A percentile compares a stretch with the other conserved stretches of the same genome.
These are phyloP conservation scores for Volvox carteri DNA, from an alignment of 163 green algal genomes.

Conservation along the genomic window DNA sequence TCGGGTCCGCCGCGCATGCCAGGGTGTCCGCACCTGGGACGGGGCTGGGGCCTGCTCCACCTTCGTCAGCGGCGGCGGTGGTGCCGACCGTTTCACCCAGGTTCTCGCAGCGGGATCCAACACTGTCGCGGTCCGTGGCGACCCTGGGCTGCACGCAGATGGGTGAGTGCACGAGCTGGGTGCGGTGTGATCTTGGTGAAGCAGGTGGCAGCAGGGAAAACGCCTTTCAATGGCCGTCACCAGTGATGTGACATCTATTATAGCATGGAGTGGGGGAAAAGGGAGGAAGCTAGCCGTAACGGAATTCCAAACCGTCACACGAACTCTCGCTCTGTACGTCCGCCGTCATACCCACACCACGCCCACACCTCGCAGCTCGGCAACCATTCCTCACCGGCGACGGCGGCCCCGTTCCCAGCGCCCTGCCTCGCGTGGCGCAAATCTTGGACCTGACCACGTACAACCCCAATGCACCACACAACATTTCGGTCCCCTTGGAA, in stretches of 20 bases:
- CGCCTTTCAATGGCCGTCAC: too few species aligned
- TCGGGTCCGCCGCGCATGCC: background rate
- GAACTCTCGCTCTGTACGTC: too few species aligned
- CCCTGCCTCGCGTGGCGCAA: background rate
- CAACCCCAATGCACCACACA: slow-evolving; percentile 7
- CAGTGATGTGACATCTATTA: too few species aligned
- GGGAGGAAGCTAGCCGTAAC: too few species aligned
- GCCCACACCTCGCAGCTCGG: slow-evolving; percentile 22
- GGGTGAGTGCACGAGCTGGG: background rate
- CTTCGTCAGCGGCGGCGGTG: background rate
- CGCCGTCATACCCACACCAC: background rate
- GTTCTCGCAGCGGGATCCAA: background rate
- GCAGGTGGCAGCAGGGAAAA: too few species aligned
- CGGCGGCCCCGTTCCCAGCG: background rate
- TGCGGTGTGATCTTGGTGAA: too few species aligned
- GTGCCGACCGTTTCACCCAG: background rate
- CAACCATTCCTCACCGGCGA: slow-evolving; percentile 26
- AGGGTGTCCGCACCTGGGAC: background rate
- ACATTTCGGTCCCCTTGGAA: background rate
- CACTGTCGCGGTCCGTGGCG: background rate
- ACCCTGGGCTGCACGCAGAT: background rate
- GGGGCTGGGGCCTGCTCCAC: background rate
- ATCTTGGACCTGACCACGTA: slow-evolving; percentile 28
- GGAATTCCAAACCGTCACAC: too few species aligned
- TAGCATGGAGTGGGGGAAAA: too few species aligned